Conservation (phyloP, 495 filamentous ascomycete genomes). For the Aspergillus coremiiformis region DNA sequence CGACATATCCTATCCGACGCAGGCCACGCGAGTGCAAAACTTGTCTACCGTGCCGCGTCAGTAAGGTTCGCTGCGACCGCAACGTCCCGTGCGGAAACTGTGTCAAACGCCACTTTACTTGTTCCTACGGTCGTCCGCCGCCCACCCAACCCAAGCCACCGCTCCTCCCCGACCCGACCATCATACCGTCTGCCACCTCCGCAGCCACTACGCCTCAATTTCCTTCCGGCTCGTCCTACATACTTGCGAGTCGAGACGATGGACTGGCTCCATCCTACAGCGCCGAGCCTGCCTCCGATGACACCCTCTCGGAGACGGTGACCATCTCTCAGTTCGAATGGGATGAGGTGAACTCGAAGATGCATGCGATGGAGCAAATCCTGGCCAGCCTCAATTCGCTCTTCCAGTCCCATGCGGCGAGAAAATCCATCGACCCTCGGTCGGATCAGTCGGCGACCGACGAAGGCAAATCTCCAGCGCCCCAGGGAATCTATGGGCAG, state of each 20-base stretch:
- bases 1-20: conserved; percentile 38
- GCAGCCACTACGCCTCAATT: conserved; percentile 5
- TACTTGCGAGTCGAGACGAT: conserved; percentile 9
- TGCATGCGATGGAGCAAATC: conserved; percentile 40
- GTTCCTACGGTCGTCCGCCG: conserved; percentile 63
- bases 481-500: conserved; percentile 43
- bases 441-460: conserved; percentile 3
- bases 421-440: conserved; percentile 14
- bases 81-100: conserved; percentile 67
- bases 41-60: conserved; percentile 41
- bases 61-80: conserved; percentile 62
- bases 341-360: conserved; percentile 41
- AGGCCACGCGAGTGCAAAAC: conserved; percentile 44
- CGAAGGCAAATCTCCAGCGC: conserved; percentile 15
- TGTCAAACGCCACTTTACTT: conserved; percentile 61
- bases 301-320: conserved; percentile 23
- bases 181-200: conserved; percentile 15
- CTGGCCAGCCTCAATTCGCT: conserved; percentile 32
- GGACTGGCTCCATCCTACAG: conserved; percentile 1
- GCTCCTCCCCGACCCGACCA: conserved; percentile 8
- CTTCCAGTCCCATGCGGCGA: conserved; percentile 28
- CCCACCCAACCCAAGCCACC: conserved; percentile 12
- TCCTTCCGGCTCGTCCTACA: background rate
- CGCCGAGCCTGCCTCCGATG: conserved; percentile 6
- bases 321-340: conserved; percentile 37